Base-by-base conservation (phyloP, 2,329 filamentous ascomycete genomes). In the Microcyclosporella mali region DNA sequence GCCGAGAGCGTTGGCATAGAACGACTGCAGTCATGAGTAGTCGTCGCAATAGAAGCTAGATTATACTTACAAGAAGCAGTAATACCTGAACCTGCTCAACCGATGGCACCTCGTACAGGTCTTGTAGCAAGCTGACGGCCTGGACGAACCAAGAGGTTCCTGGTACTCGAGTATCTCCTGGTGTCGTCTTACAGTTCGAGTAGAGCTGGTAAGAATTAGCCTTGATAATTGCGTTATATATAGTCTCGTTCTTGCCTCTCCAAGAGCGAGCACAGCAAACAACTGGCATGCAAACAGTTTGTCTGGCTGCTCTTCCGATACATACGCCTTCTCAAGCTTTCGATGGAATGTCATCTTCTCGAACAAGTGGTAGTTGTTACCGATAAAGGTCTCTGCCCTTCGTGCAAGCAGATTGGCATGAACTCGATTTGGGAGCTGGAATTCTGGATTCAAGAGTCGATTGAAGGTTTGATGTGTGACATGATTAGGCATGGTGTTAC, bases 51-150 rank as follows among this genome's bases (percentile, higher is more conserved):
- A 25, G 16, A 10, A 33, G 14, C 12, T 6, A 18, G 15, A 17
- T n/a, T 6, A 12, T 14, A 37, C 66, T 49, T 57, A 72, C 69
- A 11, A 74, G 61, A 2, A 74, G 58, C 0, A 73, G 53, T 8
- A 69, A 47, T 3, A 68, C 61, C 49, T 74, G 71, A 7, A 74
- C 64, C 4, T 68, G 59, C n/a, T 72, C 69, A 6, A 73, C 56
- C 0, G 61, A 62, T 0, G 71, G 68, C 1, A 69, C 53, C 34
- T 74, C 71, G 25, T 66, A 64, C 0, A 68, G 52, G 12, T 70
- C 63, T 0, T 64, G 61, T 0, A 73, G 53, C 6, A 71, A 56
- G 9, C 60, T 59, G 1, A 63, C 66, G 0, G 70, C 68, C 2
- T 65, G 58, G 0, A 65, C 60, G 50, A 70, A 74, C 31, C 71